Conservation (phyloP, 768 basidiomycete genomes). For the Leccinum boreale region DNA sequence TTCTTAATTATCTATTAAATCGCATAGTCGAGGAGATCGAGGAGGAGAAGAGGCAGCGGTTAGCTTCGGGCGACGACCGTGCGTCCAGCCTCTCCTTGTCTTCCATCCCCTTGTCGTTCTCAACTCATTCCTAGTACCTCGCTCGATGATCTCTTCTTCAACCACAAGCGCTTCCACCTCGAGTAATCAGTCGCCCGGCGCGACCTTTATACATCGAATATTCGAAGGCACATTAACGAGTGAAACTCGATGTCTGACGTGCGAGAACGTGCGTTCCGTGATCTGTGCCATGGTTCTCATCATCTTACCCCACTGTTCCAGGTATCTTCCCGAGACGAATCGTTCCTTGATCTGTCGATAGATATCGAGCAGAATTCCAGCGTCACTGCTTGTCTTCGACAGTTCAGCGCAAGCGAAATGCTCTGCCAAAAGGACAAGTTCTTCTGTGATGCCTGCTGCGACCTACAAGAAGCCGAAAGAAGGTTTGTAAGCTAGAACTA, state of each 20-base stretch:
- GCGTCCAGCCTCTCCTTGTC: slow-evolving; percentile 32
- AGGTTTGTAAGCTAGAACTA: slow-evolving; percentile 46
- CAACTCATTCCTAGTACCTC: slow-evolving; percentile 45
- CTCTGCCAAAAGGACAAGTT: slow-evolving; percentile 98
- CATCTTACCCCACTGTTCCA: slow-evolving; percentile 28
- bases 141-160: slow-evolving; percentile 54
- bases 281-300: slow-evolving; percentile 2
- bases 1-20: slow-evolving; percentile 92
- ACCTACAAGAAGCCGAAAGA: slow-evolving; percentile 97
- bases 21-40: slow-evolving; percentile 92
- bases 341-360: slow-evolving; percentile 97
- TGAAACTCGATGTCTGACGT: slow-evolving; percentile 96
- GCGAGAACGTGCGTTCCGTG: slow-evolving; percentile 76
- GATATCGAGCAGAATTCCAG: slow-evolving; percentile 99
- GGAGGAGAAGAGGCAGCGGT: slow-evolving; percentile 52
- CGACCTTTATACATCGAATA: slow-evolving; percentile 85
- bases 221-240: slow-evolving; percentile 95
- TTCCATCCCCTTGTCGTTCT: slow-evolving; percentile 4
- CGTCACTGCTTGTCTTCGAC: slow-evolving; percentile 91
- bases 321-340: slow-evolving; percentile 92
- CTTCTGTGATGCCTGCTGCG: slow-evolving; percentile 96
- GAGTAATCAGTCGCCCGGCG: slow-evolving; percentile 43
- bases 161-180: slow-evolving; percentile 47
- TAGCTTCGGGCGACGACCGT: slow-evolving; percentile 61
- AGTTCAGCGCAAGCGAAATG: slow-evolving; percentile 98